Base-by-base conservation (phyloP, 345 rosid species). In the Brassica incana region DNA sequence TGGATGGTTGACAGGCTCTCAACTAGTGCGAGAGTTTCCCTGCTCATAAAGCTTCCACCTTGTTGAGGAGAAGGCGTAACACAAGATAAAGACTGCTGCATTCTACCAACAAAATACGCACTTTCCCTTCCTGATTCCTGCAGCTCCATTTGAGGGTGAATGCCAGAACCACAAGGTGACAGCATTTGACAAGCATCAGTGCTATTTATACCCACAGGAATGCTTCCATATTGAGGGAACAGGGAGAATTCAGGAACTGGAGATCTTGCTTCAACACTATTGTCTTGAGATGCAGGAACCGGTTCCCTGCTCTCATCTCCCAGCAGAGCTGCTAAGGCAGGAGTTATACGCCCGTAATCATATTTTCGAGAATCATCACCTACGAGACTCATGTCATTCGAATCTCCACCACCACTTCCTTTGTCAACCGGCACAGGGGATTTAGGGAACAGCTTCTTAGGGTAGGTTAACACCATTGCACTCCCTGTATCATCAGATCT, bases 301-400 rank as follows among this genome's bases (percentile, higher is more conserved):
- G 84, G 14, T 54, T 81, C 86, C 78, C 78, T 78, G 72, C 84
- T 83, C 62, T 87, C 88, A 84, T 78, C 85, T 6, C 88, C 93
- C 80, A 93, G 32, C 33, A 95, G 78, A 38, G 92, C 97, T 83
- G 89, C 97, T 75, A 93, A 33, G 5, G 76, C 20, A 72, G 99
- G 95, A 84, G 97, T 87, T 54, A 95, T 84, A 75, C 65, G 86
- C 32, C 87, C 97, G 54, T 86, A 95, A 70, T 90, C 90, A 77
- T 87, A 95, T 71, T 79, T 89, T 2, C 71, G 79, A 32, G 84
- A 58, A 66, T 83, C 83, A 43, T 90, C 96, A 75, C 93, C 97
- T 2, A 93, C 88, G 72, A 93, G 86, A 79, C 97, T 93, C 99
- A 93, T 95, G 73, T 87, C 97, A 77, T 88, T 89, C 0, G 98